phyloP scores from a whole-genome alignment of 257 asterid genomes.

The Rhazya stricta region DNA sequence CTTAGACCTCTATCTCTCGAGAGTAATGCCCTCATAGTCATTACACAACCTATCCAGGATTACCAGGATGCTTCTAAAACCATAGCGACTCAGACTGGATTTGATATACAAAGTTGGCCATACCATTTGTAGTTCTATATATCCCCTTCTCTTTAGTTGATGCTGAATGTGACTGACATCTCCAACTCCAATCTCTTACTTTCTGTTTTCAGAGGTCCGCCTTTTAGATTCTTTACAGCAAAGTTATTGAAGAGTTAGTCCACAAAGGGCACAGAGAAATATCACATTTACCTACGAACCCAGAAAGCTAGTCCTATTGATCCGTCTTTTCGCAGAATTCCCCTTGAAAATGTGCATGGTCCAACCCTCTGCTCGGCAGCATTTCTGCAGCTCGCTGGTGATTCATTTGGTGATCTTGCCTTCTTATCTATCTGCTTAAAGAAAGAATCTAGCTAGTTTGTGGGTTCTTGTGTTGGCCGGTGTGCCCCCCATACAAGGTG shows the following conservation, averaged over 20 bases:
- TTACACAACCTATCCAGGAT: not conserved
- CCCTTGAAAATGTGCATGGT: not conserved
- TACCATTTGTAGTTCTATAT: too few species aligned
- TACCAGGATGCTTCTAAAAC: not conserved
- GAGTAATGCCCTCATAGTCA: not conserved
- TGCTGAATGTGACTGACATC: not conserved
- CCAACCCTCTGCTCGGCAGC: not conserved
- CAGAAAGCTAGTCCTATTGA: not conserved
- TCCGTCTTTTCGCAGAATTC: not conserved
- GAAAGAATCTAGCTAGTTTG: not conserved
- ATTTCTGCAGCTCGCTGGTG: not conserved
- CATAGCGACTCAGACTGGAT: not conserved
- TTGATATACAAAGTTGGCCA: not conserved
- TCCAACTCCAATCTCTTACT: too few species aligned
- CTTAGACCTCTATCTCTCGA: not conserved
- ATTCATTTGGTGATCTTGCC: not conserved
- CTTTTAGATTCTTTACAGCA: not conserved
- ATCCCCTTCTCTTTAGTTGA: not conserved
- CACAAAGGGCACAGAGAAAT: not conserved
- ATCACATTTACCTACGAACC: not conserved
- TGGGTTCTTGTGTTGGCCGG: slow-evolving; percentile 2
- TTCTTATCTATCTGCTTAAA: not conserved
- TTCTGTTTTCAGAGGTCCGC: not conserved
- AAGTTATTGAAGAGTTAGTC: not conserved
- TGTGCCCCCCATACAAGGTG: not conserved